Evolutionary conservation across 1,139 yeast species (phyloP).

Genomic region (Diutina neorugosa): DNA sequence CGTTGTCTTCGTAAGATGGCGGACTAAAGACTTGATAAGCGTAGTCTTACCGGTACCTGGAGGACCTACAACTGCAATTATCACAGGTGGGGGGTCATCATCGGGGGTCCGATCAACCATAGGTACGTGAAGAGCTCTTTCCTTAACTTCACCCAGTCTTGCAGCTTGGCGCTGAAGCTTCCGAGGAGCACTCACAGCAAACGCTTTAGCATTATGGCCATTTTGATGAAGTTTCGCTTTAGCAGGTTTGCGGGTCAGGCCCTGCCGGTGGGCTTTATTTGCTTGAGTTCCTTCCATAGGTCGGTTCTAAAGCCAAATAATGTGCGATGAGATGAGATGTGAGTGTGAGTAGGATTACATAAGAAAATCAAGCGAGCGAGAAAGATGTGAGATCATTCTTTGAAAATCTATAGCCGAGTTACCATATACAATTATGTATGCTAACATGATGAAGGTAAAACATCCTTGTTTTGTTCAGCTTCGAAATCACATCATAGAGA

Average conservation of each 20-base stretch:
- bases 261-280: conserved; percentile 3
- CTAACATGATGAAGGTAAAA: too few relatives aligned
- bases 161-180: conserved; percentile 77
- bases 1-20: conserved; percentile 83
- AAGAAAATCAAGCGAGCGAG: not conserved
- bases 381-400: too few relatives aligned
- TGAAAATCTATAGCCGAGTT: too few relatives aligned
- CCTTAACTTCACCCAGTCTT: conserved; percentile 77
- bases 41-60: conserved; percentile 98
- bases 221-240: conserved; percentile 83
- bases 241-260: conserved; percentile 24
- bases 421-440: too few relatives aligned
- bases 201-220: conserved; percentile 90
- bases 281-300: conserved; percentile 1
- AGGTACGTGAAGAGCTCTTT: conserved; percentile 85
- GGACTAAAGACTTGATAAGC: conserved; percentile 75
- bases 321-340: conserved; percentile 4
- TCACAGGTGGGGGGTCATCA: conserved; percentile 93
- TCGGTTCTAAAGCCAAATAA: not conserved
- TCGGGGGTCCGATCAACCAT: conserved; percentile 97
- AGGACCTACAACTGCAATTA: conserved; percentile 96
- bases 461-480: too few relatives aligned
- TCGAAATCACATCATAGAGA: too few relatives aligned
- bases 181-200: conserved; percentile 87
- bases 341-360: not conserved